A percentile compares a stretch with the other conserved stretches of the same genome.
Evolutionary conservation across 352 stramenopile species (phyloP).

Genomic region (Pseudoperonospora humuli): DNA sequence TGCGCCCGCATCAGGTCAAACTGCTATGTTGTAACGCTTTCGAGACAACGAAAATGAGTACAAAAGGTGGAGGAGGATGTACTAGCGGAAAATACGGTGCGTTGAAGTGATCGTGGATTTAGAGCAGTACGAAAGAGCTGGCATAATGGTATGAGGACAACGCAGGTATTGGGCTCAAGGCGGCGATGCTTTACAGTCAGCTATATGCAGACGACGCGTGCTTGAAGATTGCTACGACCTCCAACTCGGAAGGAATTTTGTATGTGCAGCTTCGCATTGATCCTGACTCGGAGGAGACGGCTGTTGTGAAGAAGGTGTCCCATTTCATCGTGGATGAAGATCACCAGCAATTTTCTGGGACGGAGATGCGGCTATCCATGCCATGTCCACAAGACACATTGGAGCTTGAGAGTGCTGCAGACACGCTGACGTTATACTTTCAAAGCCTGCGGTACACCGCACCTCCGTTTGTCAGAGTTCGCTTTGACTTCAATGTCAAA

Average conservation of each 20-base stretch:
- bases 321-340: constrained; percentile 54
- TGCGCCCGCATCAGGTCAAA: constrained; percentile 53
- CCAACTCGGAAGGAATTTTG: constrained; percentile 50
- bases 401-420: constrained; percentile 40
- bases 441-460: constrained; percentile 57
- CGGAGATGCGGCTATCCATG: constrained; percentile 64
- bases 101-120: background rate
- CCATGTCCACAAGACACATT: constrained; percentile 26
- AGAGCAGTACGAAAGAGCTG: background rate
- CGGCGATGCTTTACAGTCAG: constrained; percentile 68
- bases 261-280: constrained; percentile 67
- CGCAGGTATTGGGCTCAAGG: constrained; percentile 67
- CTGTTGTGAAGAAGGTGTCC: constrained; percentile 46
- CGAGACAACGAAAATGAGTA: constrained; percentile 48
- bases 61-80: background rate
- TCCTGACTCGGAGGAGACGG: constrained; percentile 43
- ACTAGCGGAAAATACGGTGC: constrained; percentile 63
- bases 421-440: constrained; percentile 57
- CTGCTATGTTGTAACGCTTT: constrained; percentile 64
- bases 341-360: constrained; percentile 67
- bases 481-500: constrained; percentile 50
- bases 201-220: constrained; percentile 27
- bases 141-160: background rate
- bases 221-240: constrained; percentile 59
- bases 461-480: constrained; percentile 39